A percentile compares a stretch with the other conserved stretches of the same genome.
These are phyloP conservation scores for Leptographium lundbergii DNA, from an alignment of 2,329 filamentous ascomycete species.

Conservation along the genomic window DNA sequence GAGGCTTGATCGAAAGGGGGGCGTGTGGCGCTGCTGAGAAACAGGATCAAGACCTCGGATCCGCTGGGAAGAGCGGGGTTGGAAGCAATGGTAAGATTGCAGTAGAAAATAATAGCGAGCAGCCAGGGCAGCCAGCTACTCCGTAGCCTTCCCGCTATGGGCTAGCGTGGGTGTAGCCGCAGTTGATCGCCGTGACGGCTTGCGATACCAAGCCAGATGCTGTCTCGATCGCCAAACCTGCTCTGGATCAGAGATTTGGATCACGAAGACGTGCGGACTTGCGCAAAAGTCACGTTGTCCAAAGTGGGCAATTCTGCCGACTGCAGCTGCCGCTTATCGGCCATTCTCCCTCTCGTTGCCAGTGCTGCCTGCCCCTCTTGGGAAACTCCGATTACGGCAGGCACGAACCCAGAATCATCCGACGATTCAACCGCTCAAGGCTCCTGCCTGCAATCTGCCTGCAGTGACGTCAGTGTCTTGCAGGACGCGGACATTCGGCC, in stretches of 20 bases:
- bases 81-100: too few relatives aligned
- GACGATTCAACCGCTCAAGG: background rate
- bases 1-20: background rate
- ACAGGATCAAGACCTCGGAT: background rate
- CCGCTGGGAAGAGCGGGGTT: background rate
- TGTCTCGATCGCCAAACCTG: background rate
- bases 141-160: too few relatives aligned
- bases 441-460: background rate
- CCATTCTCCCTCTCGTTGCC: background rate
- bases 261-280: background rate
- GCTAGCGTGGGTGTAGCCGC: background rate
- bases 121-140: too few relatives aligned
- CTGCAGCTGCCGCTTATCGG: background rate
- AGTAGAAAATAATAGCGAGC: too few relatives aligned
- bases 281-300: background rate
- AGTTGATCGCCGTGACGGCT: background rate
- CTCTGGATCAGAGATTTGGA: background rate
- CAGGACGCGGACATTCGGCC: background rate
- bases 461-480: background rate
- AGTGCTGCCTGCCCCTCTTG: background rate
- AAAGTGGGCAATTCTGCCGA: background rate
- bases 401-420: background rate
- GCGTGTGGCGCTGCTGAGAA: background rate
- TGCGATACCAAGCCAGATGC: background rate
- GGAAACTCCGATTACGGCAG: background rate